Base-by-base conservation (phyloP, 106 monocot genomes). In the Acanthochlamys bracteata region DNA sequence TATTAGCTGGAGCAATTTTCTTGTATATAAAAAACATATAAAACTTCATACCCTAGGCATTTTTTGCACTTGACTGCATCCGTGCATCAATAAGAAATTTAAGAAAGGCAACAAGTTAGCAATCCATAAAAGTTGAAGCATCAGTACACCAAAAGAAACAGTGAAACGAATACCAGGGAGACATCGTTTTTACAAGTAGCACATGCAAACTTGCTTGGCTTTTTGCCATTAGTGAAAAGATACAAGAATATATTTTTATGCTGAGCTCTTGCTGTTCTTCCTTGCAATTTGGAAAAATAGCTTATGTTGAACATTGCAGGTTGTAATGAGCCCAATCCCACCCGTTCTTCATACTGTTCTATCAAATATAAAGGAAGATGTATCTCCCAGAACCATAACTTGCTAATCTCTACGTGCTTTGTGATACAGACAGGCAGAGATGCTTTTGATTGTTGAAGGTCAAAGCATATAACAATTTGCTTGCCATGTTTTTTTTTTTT, bases 281-380 rank as follows among this genome's bases (percentile, higher is more conserved):
- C 68, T 24, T 42, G 53, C 24, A 75, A 55, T 33, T 67, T 76
- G 10, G 67, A 53, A 39, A 73, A 49, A 70, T 23, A n/a, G 47
- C 41, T 39, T 40, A 25, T 42, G 23, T 4, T 39, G 39, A 63
- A 55, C 51, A 66, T 66, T 24, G 40, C 27, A 22, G 54, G 41
- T 60, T 42, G 20, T 47, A 42, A 47, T n/a, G 58, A 14, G 20
- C 41, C 57, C 33, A 3, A 45, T 20, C 53, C 68, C 69, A 25
- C 42, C 63, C 78, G 84, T 67, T 75, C 82, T 63, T 94, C 89
- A 58, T 75, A 86, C 25, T 81, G 76, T 67, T 89, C 86, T 60
- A 89, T 79, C 71, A 94, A 63, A 47, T 86, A 94, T 53, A 94
- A 63, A 41, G 94, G 89, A 40, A 94, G 62, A 75, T 86, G 70